Conservation (phyloP, 2,329 filamentous ascomycete genomes). For the Tolypocladium sp. region DNA sequence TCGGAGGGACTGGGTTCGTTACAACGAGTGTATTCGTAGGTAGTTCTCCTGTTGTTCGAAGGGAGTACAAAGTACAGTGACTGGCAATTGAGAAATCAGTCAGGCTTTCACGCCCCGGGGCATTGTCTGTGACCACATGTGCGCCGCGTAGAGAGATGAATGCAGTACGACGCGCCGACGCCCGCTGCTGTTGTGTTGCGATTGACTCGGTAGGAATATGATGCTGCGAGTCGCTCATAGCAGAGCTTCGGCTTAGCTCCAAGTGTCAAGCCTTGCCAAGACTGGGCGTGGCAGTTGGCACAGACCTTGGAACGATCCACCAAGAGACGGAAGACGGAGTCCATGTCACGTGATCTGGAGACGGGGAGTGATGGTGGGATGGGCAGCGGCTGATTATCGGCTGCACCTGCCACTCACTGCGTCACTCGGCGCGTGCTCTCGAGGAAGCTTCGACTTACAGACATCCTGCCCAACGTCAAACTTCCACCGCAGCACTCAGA, state of each 20-base stretch:
- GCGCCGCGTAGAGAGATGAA: not conserved
- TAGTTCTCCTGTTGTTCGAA: not conserved
- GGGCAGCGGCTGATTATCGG: not conserved
- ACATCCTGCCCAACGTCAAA: not conserved
- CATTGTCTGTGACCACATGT: not conserved
- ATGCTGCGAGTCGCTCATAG: no score
- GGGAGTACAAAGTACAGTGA: not conserved
- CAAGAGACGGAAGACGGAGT: no score
- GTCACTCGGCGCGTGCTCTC: not conserved
- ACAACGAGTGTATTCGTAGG: not conserved
- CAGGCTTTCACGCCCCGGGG: not conserved
- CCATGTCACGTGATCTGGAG: not conserved
- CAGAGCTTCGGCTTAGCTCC: no score
- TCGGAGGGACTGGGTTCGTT: not conserved
- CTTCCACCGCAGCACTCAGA: not conserved
- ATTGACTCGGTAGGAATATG: no score
- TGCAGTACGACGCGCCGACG: not conserved
- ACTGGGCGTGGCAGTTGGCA: no score
- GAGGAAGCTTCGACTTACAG: not conserved
- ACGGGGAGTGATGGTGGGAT: not conserved
- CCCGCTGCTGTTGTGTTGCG: not conserved
- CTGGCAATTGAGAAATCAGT: not conserved
- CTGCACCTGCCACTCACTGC: not conserved
- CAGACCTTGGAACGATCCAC: no score
- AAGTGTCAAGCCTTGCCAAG: no score